Percentiles rank a stretch among this genome's conserved stretches.
phyloP scores from a whole-genome alignment of 495 filamentous ascomycete genomes.

The Aspergillus indologenus region DNA sequence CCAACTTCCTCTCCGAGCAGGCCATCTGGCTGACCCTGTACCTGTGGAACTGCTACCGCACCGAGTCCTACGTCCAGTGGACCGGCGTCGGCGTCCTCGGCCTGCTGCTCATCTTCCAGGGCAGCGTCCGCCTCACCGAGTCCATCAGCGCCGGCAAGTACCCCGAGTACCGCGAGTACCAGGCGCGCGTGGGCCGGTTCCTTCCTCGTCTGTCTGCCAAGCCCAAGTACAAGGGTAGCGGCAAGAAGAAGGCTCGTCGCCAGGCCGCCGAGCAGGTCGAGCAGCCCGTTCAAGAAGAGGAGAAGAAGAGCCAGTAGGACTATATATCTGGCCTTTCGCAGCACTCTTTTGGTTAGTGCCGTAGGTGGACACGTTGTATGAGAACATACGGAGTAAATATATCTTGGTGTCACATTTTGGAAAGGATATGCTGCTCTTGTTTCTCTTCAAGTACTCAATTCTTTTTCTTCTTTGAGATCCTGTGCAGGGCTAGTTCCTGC shows the following conservation, averaged over 20 bases:
- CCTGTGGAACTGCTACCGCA: conserved; percentile 76
- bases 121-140: conserved; percentile 84
- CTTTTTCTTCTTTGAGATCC: conserved; percentile 7
- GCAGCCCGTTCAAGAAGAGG: conserved; percentile 11
- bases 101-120: conserved; percentile 81
- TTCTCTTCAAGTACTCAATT: conserved; percentile 4
- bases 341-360: no score
- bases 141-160: conserved; percentile 77
- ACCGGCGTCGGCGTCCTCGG: conserved; percentile 63
- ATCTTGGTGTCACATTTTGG: conserved; percentile 2
- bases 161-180: conserved; percentile 82
- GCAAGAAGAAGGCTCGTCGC: conserved; percentile 22
- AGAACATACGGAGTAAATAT: conserved; percentile 10
- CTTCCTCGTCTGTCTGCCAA: conserved; percentile 60
- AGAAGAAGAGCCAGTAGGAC: conserved; percentile 15
- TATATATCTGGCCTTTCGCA: background rate
- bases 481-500: background rate
- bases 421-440: background rate
- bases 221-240: conserved; percentile 31
- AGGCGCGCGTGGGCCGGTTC: conserved; percentile 76
- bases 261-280: conserved; percentile 10
- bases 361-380: background rate
- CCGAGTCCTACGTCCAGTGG: conserved; percentile 73
- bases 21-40: conserved; percentile 85
- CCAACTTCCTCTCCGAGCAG: conserved; percentile 93